Evolutionary conservation across 768 basidiomycete species (phyloP).

Genomic region (Hemileccinum rubropunctum): DNA sequence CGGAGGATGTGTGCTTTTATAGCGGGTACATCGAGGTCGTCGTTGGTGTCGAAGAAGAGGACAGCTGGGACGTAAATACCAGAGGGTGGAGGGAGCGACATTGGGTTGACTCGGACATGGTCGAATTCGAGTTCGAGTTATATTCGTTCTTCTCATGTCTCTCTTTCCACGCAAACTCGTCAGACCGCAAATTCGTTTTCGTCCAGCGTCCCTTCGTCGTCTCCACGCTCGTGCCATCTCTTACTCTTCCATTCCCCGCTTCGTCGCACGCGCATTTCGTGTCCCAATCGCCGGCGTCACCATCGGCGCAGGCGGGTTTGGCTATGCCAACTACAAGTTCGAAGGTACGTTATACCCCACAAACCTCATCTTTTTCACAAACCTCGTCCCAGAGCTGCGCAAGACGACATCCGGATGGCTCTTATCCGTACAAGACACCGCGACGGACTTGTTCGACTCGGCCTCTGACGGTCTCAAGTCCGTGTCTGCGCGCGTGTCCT

Average conservation of each 20-base stretch:
- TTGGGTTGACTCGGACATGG: no score
- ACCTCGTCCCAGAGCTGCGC: slow-evolving; percentile 55
- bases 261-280: slow-evolving; percentile 82
- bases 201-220: slow-evolving; percentile 38
- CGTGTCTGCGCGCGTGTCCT: slow-evolving; percentile 56
- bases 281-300: slow-evolving; percentile 88
- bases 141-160: not conserved
- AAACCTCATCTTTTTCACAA: not conserved
- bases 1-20: slow-evolving; percentile 70
- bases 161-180: not conserved
- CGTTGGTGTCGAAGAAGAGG: slow-evolving; percentile 66
- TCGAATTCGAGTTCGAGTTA: no score
- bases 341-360: slow-evolving; percentile 61
- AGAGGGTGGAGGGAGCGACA: slow-evolving; percentile 49
- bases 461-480: slow-evolving; percentile 69
- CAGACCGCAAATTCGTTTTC: not conserved
- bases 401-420: slow-evolving; percentile 69
- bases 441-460: slow-evolving; percentile 56
- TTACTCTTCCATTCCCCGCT: slow-evolving; percentile 85
- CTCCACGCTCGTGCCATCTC: slow-evolving; percentile 76
- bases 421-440: slow-evolving; percentile 61
- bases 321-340: slow-evolving; percentile 95
- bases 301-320: slow-evolving; percentile 85
- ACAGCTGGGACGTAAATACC: slow-evolving; percentile 81
- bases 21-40: slow-evolving; percentile 65